These are phyloP conservation scores for Boletus smithii DNA, from an alignment of 1,284 basidiomycete genomes.

Conservation along the genomic window DNA sequence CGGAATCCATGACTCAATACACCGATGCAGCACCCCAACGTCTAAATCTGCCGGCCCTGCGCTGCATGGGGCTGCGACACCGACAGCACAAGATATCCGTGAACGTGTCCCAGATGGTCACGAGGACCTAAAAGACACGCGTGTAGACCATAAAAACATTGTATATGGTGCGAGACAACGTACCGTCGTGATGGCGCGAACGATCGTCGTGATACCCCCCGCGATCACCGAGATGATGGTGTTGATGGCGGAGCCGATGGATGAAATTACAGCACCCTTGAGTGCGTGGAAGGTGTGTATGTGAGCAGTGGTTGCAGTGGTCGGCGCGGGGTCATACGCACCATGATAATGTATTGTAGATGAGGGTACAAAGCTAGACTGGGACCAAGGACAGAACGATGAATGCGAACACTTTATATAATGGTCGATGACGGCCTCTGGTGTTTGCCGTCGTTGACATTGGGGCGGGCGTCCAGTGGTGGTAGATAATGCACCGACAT, in stretches of 20 bases:
- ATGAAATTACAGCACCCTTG: conserved; percentile 16
- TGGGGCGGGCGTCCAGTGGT: too few species aligned
- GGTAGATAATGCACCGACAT: too few species aligned
- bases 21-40: too few species aligned
- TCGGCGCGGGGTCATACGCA: neutral
- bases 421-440: too few species aligned
- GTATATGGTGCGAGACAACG: neutral
- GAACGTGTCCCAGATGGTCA: conserved; percentile 12
- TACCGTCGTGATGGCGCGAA: conserved; percentile 11
- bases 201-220: conserved; percentile 5
- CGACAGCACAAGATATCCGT: conserved; percentile 17
- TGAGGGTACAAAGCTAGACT: too few species aligned
- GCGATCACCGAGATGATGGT: conserved; percentile 10
- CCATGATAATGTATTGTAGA: conserved; percentile 1
- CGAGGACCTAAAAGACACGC: conserved; percentile 8
- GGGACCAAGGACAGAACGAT: too few species aligned
- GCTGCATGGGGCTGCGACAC: conserved; percentile 1
- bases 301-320: neutral
- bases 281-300: neutral
- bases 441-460: too few species aligned
- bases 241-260: conserved; percentile 11
- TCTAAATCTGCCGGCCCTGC: neutral
- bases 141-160: too few species aligned
- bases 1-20: too few species aligned
- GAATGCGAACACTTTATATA: too few species aligned